Percentiles rank a stretch among this genome's conserved stretches.
Evolutionary conservation across 495 filamentous ascomycete species (phyloP).

Genomic region (Xeromyces bisporus): DNA sequence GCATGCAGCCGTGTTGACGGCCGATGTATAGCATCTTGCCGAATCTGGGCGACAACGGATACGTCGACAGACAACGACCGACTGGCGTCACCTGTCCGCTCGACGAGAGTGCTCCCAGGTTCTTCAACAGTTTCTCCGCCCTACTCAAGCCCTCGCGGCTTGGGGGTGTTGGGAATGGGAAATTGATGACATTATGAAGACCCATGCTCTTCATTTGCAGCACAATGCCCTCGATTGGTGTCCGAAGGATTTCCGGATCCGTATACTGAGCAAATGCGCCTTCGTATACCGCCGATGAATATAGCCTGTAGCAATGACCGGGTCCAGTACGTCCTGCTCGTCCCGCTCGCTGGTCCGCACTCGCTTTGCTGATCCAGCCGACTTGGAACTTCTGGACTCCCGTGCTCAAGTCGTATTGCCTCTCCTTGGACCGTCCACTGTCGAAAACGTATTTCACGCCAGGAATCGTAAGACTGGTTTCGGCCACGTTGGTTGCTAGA

Average conservation of each 20-base stretch:
- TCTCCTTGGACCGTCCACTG: conserved; percentile 79
- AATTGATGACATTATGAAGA: conserved; percentile 76
- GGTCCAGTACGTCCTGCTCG: conserved; percentile 92
- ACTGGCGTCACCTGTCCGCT: conserved; percentile 59
- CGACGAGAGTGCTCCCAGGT: conserved; percentile 48
- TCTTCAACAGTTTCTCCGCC: conserved; percentile 70
- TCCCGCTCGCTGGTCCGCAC: conserved; percentile 80
- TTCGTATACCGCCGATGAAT: conserved; percentile 89
- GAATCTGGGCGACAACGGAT: conserved; percentile 80
- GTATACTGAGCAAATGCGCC: conserved; percentile 74
- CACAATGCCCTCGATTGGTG: conserved; percentile 84
- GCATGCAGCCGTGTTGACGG: conserved; percentile 63
- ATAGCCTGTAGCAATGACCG: conserved; percentile 87
- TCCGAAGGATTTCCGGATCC: conserved; percentile 76
- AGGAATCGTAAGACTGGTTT: conserved; percentile 93
- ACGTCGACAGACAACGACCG: conserved; percentile 66
- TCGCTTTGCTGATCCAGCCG: conserved; percentile 95
- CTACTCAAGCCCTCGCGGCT: conserved; percentile 61
- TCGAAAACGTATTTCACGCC: conserved; percentile 95
- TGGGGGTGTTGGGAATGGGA: conserved; percentile 94
- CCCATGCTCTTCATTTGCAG: conserved; percentile 94
- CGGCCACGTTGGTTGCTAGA: conserved; percentile 90
- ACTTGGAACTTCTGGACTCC: conserved; percentile 93
- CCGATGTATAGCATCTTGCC: conserved; percentile 80
- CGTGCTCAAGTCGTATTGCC: conserved; percentile 63